phyloP scores from a whole-genome alignment of 1,284 basidiomycete genomes.

The Fomitiporia mediterranea region DNA sequence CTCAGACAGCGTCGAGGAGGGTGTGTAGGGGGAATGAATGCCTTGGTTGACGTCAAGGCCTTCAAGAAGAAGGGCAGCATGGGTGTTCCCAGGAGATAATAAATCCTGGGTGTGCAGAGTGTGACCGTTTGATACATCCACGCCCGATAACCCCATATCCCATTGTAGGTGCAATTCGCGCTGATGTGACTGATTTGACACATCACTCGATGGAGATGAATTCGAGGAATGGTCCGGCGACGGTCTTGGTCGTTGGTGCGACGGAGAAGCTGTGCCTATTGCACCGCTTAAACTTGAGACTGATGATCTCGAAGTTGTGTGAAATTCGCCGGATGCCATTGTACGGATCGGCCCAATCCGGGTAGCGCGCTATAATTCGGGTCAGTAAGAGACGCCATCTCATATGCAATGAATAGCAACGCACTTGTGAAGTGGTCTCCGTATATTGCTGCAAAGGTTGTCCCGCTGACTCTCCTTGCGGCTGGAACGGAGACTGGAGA shows the following conservation, averaged over 20 bases:
- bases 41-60: slow-evolving; percentile 9
- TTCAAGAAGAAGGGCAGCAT: slow-evolving; percentile 11
- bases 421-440: slow-evolving; percentile 6
- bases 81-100: slow-evolving; percentile 9
- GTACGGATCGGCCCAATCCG: slow-evolving; percentile 14
- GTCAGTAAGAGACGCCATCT: slow-evolving; percentile 1
- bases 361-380: slow-evolving; percentile 10
- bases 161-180: slow-evolving; percentile 15
- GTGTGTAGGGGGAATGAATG: slow-evolving; percentile 18
- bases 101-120: slow-evolving; percentile 10
- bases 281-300: slow-evolving; percentile 16
- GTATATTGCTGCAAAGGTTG: not conserved
- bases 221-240: slow-evolving; percentile 17
- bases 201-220: slow-evolving; percentile 20
- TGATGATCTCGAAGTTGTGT: slow-evolving; percentile 10
- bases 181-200: slow-evolving; percentile 18
- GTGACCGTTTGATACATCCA: slow-evolving; percentile 1
- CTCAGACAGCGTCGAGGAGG: slow-evolving; percentile 8
- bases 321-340: slow-evolving; percentile 11
- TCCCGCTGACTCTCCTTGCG: not conserved
- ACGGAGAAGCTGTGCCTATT: slow-evolving; percentile 17
- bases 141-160: slow-evolving; percentile 18
- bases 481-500: slow-evolving; percentile 12
- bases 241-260: slow-evolving; percentile 11
- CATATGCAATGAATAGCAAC: not conserved